Evolutionary conservation across 78 protist species (phyloP), one percentile per base, ranked within the genome.

Genomic region (Speleostelium caveatum): DNA sequence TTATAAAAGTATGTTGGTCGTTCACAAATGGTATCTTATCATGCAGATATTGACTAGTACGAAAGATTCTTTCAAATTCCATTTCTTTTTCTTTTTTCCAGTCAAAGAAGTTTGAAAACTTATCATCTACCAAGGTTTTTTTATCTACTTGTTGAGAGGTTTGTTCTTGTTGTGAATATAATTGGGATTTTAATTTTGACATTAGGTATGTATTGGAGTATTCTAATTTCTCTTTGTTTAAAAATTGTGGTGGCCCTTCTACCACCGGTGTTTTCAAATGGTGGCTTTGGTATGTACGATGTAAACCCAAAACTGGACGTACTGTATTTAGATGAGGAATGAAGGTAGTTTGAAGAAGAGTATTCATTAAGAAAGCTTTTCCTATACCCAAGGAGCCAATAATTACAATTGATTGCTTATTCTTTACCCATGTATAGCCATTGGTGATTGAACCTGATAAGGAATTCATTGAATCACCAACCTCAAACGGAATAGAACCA

Each of bases 361-460:
- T 83, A 33, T 83, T 83, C 22, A 83, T 16, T 41, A 83, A 63
- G 63, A 69, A 83, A 12, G 78, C 51, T 74, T 83, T 83, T 39
- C 91, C 91, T 42, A 83, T 83, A 42, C 73, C 73, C 16, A 41
- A 32, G 38, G 91, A 72, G 33, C 91, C 91, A 45, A 83, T 69
- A 1, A 83, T 67, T 10, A 83, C 66, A 32, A 83, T 83, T 3
- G 78, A 68, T 28, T 83, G 91, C 22, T 42, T 51, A 60, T 69
- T 69, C 75, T 83, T 83, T 5, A 83, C 91, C 77, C 91, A 83
- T 4, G 69, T 79, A 77, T 79, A 83, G n/a, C 91, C 75, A 58
- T 26, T 53, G 3, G 58, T 38, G 24, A 53, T 61, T 21, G 55
- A 83, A 14, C 30, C 38, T 32, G 78, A 66, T 2, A 39, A 63